Base-by-base conservation (phyloP, 1,284 basidiomycete genomes). In the Malassezia equina region DNA sequence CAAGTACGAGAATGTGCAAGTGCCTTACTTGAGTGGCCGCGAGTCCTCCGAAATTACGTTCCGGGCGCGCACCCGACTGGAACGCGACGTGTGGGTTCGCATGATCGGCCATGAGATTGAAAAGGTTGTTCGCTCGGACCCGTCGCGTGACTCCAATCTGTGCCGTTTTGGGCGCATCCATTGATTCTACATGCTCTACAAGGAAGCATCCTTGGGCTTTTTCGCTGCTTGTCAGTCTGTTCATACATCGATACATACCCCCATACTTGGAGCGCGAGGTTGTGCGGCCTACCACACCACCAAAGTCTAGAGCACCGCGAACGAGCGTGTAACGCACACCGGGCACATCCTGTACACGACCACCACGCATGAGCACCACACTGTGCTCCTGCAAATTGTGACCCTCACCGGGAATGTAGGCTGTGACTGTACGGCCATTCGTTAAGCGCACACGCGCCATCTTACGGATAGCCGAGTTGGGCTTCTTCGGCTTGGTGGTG, bases 311-410 rank as follows among this genome's bases (percentile, higher is more conserved):
- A 19, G 90, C 86, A 29, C 94, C 94, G 73, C 94, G 83, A 12
- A 98, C 86, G 58, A 96, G 79, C 77, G 96, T 94, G 78, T 98
- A 98, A 27, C 67, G 51, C 33, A 71, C 65, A 70, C 69, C 69
- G 32, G 91, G 91, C 74, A 96, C 81, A 83, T 98, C 94, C 79
- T 96, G 91, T 3, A 90, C 86, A 78, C 90, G 82, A 7, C 94
- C 94, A 12, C 94, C 94, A 69, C 91, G 80, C 19, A 98, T 82
- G 40, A 96, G 77, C 4, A 98, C 91, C 2, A 98, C 94, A 73
- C 84, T 86, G 73, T 99, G 94, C 75, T 98, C 94, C 78, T 98
- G 94, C 68, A 98, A 77, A 75, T 95, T 96, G 76, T 98, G 93
- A 1, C 94, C 94, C 73, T 98, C 94, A 63, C 94, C 94, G 36